These are phyloP conservation scores for Trichoderma gracile DNA, from an alignment of 2,329 filamentous ascomycete genomes.

Conservation along the genomic window DNA sequence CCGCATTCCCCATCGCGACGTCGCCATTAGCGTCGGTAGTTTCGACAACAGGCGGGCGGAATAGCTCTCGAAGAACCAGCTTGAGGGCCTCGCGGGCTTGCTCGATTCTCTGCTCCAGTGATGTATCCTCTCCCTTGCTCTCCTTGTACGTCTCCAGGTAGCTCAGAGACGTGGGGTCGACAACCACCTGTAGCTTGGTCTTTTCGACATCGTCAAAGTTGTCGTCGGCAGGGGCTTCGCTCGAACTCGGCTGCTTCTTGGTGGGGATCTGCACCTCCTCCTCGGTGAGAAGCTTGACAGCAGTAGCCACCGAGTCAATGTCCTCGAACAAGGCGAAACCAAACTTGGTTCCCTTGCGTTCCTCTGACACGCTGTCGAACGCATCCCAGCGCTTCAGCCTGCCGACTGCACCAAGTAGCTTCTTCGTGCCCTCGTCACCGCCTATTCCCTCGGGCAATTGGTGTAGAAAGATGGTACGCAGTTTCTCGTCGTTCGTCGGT, in stretches of 20 bases:
- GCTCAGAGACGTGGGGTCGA: slow-evolving; percentile 79
- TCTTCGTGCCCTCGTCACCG: slow-evolving; percentile 76
- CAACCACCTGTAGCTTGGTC: slow-evolving; percentile 67
- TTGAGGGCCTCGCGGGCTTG: slow-evolving; percentile 68
- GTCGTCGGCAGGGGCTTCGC: slow-evolving; percentile 45
- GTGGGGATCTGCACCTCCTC: slow-evolving; percentile 80
- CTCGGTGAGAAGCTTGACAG: slow-evolving; percentile 80
- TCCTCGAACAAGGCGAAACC: slow-evolving; percentile 97
- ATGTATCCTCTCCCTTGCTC: slow-evolving; percentile 62
- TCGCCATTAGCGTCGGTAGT: slow-evolving; percentile 66
- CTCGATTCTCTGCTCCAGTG: slow-evolving; percentile 67
- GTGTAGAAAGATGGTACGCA: slow-evolving; percentile 86
- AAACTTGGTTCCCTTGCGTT: slow-evolving; percentile 81
- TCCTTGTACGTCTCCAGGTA: slow-evolving; percentile 83
- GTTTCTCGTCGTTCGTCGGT: slow-evolving; percentile 84
- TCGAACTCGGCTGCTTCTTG: slow-evolving; percentile 65
- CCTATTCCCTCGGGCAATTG: slow-evolving; percentile 78
- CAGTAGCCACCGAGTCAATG: slow-evolving; percentile 79
- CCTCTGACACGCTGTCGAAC: slow-evolving; percentile 58
- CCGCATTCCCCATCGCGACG: slow-evolving; percentile 66
- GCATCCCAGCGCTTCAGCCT: slow-evolving; percentile 83
- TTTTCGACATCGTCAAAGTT: slow-evolving; percentile 63
- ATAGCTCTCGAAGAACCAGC: slow-evolving; percentile 68
- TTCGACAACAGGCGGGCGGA: slow-evolving; percentile 59
- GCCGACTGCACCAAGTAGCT: slow-evolving; percentile 74